phyloP scores from a whole-genome alignment of 345 rosid species.

The Eucalyptus curtisii region DNA sequence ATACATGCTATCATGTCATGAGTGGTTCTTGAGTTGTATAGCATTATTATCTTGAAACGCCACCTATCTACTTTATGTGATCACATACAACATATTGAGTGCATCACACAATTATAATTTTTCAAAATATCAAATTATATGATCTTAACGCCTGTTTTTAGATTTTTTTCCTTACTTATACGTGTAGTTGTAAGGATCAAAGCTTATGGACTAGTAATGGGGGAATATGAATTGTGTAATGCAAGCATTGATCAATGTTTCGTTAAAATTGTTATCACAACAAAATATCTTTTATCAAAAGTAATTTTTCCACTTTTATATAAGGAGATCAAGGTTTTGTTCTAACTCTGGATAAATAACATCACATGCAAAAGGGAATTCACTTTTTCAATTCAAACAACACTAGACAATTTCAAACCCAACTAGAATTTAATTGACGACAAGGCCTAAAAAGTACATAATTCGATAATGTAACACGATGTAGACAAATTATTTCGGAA shows the following conservation, averaged over 20 bases:
- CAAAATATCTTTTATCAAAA: too few relatives aligned
- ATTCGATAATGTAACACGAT: too few relatives aligned
- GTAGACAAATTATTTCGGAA: rapidly evolving
- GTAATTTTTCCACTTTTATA: too few relatives aligned
- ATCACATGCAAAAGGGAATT: too few relatives aligned
- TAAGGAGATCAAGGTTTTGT: too few relatives aligned
- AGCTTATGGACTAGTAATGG: rapidly evolving
- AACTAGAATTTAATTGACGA: too few relatives aligned
- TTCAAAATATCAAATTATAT: background rate
- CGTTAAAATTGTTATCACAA: too few relatives aligned
- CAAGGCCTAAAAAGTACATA: too few relatives aligned
- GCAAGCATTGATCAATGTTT: background rate
- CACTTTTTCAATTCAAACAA: too few relatives aligned
- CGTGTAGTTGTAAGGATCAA: background rate
- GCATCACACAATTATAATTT: background rate
- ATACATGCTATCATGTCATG: background rate
- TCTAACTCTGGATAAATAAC: too few relatives aligned
- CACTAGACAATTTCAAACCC: too few relatives aligned
- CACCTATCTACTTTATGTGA: background rate
- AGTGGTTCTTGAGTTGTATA: background rate
- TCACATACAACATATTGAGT: background rate
- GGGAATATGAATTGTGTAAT: background rate
- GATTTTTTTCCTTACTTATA: too few relatives aligned
- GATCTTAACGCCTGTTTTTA: background rate
- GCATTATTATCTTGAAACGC: background rate